phyloP scores from a whole-genome alignment of 805 yeast species.

The Saccharomycopsis sp. region DNA sequence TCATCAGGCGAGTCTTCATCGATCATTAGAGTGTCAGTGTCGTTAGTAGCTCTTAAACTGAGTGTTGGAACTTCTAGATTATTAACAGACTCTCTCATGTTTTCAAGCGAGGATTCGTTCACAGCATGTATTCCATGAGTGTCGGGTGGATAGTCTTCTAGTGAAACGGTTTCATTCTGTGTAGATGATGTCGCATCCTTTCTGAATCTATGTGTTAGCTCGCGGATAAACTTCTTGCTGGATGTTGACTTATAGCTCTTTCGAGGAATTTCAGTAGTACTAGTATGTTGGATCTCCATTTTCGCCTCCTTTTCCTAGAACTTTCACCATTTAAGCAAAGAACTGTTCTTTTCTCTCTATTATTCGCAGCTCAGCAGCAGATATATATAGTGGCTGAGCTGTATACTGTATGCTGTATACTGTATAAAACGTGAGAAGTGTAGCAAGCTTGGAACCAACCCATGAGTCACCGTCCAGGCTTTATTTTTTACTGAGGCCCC shows the following conservation, averaged over 20 bases:
- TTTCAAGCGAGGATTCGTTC: neutral
- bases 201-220: constrained; percentile 84
- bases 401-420: too few species aligned
- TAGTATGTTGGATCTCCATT: constrained; percentile 84
- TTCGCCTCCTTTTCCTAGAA: constrained; percentile 34
- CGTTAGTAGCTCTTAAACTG: neutral
- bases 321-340: neutral
- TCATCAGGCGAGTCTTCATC: neutral
- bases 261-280: constrained; percentile 86
- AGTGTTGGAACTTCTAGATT: neutral
- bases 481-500: too few species aligned
- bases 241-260: constrained; percentile 69
- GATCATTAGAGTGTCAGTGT: neutral
- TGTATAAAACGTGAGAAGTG: too few species aligned
- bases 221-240: constrained; percentile 61
- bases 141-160: constrained; percentile 54
- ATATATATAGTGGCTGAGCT: too few species aligned
- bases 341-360: too few species aligned
- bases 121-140: neutral
- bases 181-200: constrained; percentile 81
- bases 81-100: neutral
- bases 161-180: constrained; percentile 60
- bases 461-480: too few species aligned
- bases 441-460: too few species aligned
- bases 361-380: too few species aligned